Conservation (phyloP, 768 basidiomycete genomes). For the Boletus vinaceobasis region DNA sequence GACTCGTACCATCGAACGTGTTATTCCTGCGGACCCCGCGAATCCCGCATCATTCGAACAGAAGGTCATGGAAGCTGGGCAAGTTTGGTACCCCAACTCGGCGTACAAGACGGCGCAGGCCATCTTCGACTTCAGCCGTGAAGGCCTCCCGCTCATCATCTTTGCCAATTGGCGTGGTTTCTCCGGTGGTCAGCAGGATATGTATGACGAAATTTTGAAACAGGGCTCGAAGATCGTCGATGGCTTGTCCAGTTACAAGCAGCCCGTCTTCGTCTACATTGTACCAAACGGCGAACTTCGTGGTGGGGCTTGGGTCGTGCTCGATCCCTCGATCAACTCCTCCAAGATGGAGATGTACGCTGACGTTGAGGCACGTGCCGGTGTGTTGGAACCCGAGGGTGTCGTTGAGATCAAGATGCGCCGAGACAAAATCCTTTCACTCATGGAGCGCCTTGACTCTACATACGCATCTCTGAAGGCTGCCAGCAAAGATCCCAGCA, state of each 20-base stretch:
- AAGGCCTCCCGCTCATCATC: constrained; percentile 94
- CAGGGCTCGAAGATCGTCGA: constrained; percentile 99
- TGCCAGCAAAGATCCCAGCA: constrained; percentile 71
- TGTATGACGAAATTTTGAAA: constrained; percentile 97
- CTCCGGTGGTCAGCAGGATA: constrained; percentile 99
- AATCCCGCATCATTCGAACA: constrained; percentile 96
- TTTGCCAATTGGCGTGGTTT: constrained; percentile 99
- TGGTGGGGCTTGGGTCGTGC: constrained; percentile 98
- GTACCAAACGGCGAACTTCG: constrained; percentile 98
- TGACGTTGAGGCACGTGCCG: constrained; percentile 91
- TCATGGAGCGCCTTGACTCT: constrained; percentile 93
- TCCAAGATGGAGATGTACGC: constrained; percentile 99
- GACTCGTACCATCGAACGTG: constrained; percentile 93
- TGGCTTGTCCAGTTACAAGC: constrained; percentile 93
- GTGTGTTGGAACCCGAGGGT: constrained; percentile 96
- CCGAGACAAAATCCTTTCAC: constrained; percentile 80
- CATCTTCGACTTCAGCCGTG: constrained; percentile 97
- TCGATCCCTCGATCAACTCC: constrained; percentile 95
- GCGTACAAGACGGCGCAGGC: constrained; percentile 99
- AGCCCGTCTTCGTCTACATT: constrained; percentile 97
- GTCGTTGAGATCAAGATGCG: constrained; percentile 98
- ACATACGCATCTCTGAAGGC: constrained; percentile 79
- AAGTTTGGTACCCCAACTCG: constrained; percentile 99
- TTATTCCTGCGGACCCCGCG: constrained; percentile 96
- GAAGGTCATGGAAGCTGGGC: constrained; percentile 98